Conservation (phyloP, 345 rosid genomes). For the Murraya koenigii region DNA sequence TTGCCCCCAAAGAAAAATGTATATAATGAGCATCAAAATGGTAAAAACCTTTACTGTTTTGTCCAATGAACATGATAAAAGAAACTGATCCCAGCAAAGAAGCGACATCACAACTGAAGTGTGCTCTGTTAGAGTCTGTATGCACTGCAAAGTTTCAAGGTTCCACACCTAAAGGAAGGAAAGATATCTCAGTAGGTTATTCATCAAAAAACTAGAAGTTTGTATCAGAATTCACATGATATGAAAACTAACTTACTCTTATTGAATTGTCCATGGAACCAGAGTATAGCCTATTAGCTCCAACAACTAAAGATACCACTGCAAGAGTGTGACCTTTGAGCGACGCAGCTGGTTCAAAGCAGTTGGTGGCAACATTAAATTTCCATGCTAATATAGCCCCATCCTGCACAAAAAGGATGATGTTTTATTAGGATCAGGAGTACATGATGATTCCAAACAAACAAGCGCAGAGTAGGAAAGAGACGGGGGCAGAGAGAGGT, state of each 20-base stretch:
- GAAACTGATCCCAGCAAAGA: slow-evolving; percentile 99
- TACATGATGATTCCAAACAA: neutral
- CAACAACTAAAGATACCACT: slow-evolving; percentile 88
- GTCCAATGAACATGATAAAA: slow-evolving; percentile 92
- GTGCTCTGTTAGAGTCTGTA: slow-evolving; percentile 79
- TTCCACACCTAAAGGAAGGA: slow-evolving; percentile 69
- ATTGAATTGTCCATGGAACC: slow-evolving; percentile 94
- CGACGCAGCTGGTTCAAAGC: slow-evolving; percentile 87
- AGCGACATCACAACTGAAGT: slow-evolving; percentile 89
- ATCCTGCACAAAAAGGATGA: slow-evolving; percentile 52
- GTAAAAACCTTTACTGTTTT: slow-evolving; percentile 71
- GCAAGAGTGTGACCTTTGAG: slow-evolving; percentile 61
- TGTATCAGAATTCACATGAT: neutral
- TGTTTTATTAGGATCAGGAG: neutral
- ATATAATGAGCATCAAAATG: slow-evolving; percentile 5
- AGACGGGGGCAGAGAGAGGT: neutral
- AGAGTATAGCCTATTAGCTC: slow-evolving; percentile 88
- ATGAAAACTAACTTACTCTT: slow-evolving; percentile 42
- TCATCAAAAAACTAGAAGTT: neutral
- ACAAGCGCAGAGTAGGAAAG: neutral
- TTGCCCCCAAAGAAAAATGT: neutral
- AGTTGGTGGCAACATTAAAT: slow-evolving; percentile 56
- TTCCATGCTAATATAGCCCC: slow-evolving; percentile 88
- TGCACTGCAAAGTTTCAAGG: slow-evolving; percentile 82
- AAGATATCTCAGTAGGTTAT: neutral